phyloP scores from a whole-genome alignment of 2,329 filamentous ascomycete genomes.

The Nannizziopsis arthrosporioides region DNA sequence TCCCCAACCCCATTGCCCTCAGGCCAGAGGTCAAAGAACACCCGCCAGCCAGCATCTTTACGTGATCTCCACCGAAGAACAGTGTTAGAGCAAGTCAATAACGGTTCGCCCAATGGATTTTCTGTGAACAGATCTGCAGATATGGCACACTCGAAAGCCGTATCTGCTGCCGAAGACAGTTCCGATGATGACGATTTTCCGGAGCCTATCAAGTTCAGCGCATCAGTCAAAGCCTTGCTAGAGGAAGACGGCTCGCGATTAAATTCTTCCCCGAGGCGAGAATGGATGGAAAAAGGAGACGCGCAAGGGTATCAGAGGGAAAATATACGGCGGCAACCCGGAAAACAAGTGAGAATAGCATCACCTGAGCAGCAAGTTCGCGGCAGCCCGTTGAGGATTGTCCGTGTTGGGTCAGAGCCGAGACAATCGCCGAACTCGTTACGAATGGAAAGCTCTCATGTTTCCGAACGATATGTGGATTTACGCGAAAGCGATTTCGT shows the following conservation, averaged over 20 bases:
- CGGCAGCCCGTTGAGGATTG: conserved; percentile 28
- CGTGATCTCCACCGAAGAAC: conserved; percentile 30
- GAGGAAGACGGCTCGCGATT: conserved; percentile 42
- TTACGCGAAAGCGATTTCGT: conserved; percentile 30
- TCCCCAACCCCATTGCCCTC: conserved; percentile 31
- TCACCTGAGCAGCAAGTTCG: conserved; percentile 26
- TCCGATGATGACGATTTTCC: conserved; percentile 93
- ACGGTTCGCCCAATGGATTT: conserved; percentile 23
- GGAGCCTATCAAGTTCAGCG: conserved; percentile 85
- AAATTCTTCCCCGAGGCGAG: conserved; percentile 42
- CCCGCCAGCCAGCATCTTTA: conserved; percentile 25
- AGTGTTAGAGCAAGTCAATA: conserved; percentile 25
- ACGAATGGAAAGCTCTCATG: conserved; percentile 30
- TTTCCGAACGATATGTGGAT: conserved; percentile 27
- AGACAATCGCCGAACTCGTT: conserved; percentile 20
- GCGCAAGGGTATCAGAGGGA: conserved; percentile 1
- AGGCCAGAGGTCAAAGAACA: conserved; percentile 24
- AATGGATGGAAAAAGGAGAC: conserved; percentile 20
- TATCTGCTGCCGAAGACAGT: conserved; percentile 47
- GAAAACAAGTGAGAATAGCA: conserved; percentile 26
- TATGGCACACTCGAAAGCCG: conserved; percentile 15
- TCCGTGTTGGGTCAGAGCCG: conserved; percentile 29
- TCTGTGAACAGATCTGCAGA: not conserved
- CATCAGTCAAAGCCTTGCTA: conserved; percentile 76
- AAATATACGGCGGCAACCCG: conserved; percentile 14